phyloP scores from a whole-genome alignment of 2,329 filamentous ascomycete species.

The Calonectria crousiana region DNA sequence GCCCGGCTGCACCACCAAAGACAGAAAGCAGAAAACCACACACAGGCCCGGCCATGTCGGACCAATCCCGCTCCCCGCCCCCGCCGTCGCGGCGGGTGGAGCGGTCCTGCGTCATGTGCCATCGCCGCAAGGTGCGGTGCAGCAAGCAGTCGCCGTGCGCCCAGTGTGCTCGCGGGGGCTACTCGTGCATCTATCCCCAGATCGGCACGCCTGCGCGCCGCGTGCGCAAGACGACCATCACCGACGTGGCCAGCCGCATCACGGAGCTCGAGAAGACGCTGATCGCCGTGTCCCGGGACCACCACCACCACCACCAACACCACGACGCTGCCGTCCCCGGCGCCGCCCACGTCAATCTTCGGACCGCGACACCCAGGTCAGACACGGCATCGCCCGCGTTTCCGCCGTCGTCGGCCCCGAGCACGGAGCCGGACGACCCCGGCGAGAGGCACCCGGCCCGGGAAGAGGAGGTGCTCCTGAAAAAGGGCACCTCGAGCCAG shows the following conservation, averaged over 20 bases:
- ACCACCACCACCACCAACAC: not conserved
- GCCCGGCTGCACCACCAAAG: no score
- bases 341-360: not conserved
- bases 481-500: conserved; percentile 49
- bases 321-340: no score
- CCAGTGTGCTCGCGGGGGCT: conserved; percentile 69
- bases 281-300: conserved; percentile 27
- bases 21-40: not conserved
- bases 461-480: conserved; percentile 45
- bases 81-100: conserved; percentile 26
- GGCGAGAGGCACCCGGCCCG: not conserved
- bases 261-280: conserved; percentile 49
- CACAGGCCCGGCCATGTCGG: not conserved
- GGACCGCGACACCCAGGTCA: not conserved
- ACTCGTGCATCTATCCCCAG: conserved; percentile 48
- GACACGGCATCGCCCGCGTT: not conserved
- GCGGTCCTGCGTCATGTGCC: conserved; percentile 56
- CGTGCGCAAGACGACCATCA: conserved; percentile 45
- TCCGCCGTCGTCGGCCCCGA: not conserved
- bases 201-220: conserved; percentile 41
- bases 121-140: conserved; percentile 75
- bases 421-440: not conserved
- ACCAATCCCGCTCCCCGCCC: conserved; percentile 20
- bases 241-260: conserved; percentile 52
- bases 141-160: conserved; percentile 78